phyloP scores from a whole-genome alignment of 441 rosid species.

The Biscutella laevigata region DNA sequence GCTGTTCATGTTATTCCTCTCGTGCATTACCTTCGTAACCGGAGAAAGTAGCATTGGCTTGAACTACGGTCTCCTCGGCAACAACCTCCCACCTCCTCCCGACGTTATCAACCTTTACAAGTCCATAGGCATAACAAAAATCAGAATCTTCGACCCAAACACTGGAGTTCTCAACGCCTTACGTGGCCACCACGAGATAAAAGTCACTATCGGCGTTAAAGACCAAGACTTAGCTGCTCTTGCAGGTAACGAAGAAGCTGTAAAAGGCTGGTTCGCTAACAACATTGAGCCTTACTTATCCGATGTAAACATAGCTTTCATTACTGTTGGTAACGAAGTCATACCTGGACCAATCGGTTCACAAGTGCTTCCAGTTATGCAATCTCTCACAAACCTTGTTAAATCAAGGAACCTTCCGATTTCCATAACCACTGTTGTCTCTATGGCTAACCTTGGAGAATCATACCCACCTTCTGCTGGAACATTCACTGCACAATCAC shows the following conservation, averaged over 20 bases:
- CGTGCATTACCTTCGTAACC: neutral
- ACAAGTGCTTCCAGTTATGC: slow-evolving; percentile 19
- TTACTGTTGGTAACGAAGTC: slow-evolving; percentile 27
- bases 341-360: slow-evolving; percentile 26
- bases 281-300: slow-evolving; percentile 23
- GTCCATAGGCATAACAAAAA: neutral
- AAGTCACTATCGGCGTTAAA: slow-evolving; percentile 14
- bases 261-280: slow-evolving; percentile 21
- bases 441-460: neutral
- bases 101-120: slow-evolving; percentile 15
- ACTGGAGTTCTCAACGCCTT: slow-evolving; percentile 16
- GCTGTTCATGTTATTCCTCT: neutral
- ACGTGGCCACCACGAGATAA: slow-evolving; percentile 8
- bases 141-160: slow-evolving; percentile 28
- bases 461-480: slow-evolving; percentile 34
- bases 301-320: slow-evolving; percentile 4
- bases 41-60: slow-evolving; percentile 7
- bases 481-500: neutral
- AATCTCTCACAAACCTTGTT: slow-evolving; percentile 17
- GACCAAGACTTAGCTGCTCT: slow-evolving; percentile 19
- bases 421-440: slow-evolving; percentile 23
- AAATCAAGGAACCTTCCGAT: neutral
- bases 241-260: slow-evolving; percentile 12
- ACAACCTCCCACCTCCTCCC: slow-evolving; percentile 28
- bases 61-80: slow-evolving; percentile 27